phyloP scores from a whole-genome alignment of 2,329 filamentous ascomycete genomes.

The Neoscytalidium dimidiatum region DNA sequence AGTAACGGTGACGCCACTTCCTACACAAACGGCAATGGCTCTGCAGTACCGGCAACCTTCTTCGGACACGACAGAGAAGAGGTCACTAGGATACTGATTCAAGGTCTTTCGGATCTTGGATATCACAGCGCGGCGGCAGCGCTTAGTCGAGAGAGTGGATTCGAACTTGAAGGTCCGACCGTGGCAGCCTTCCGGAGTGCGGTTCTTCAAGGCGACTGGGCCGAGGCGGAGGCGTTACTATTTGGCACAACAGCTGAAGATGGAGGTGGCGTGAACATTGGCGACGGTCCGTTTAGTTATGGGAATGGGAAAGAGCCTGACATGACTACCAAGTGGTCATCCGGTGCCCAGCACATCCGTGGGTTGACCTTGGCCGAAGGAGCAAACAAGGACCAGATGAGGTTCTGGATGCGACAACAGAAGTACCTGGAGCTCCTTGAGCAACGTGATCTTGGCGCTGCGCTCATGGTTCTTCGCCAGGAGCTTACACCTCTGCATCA shows the following conservation, averaged over 20 bases:
- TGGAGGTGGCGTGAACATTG: constrained; percentile 43
- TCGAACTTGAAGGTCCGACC: constrained; percentile 78
- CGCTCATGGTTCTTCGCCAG: constrained; percentile 78
- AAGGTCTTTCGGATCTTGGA: constrained; percentile 85
- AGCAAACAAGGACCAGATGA: constrained; percentile 76
- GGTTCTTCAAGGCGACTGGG: constrained; percentile 79
- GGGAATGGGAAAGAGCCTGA: constrained; percentile 35
- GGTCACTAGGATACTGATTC: constrained; percentile 88
- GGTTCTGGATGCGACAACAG: constrained; percentile 86
- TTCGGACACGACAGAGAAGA: constrained; percentile 90
- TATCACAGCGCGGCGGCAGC: constrained; percentile 75
- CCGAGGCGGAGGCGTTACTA: constrained; percentile 79
- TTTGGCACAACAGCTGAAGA: constrained; percentile 55
- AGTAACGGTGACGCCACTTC: constrained; percentile 42
- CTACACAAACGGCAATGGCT: constrained; percentile 43
- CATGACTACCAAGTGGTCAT: constrained; percentile 29
- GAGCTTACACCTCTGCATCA: constrained; percentile 86
- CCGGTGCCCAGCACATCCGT: constrained; percentile 36
- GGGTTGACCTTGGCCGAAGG: constrained; percentile 75
- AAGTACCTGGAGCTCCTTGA: constrained; percentile 94
- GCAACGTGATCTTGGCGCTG: constrained; percentile 68
- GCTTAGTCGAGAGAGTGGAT: constrained; percentile 81
- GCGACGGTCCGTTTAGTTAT: constrained; percentile 30
- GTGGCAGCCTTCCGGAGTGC: constrained; percentile 85
- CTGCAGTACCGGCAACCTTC: constrained; percentile 55